phyloP scores from a whole-genome alignment of 768 basidiomycete species.

The Lentinula aciculospora region DNA sequence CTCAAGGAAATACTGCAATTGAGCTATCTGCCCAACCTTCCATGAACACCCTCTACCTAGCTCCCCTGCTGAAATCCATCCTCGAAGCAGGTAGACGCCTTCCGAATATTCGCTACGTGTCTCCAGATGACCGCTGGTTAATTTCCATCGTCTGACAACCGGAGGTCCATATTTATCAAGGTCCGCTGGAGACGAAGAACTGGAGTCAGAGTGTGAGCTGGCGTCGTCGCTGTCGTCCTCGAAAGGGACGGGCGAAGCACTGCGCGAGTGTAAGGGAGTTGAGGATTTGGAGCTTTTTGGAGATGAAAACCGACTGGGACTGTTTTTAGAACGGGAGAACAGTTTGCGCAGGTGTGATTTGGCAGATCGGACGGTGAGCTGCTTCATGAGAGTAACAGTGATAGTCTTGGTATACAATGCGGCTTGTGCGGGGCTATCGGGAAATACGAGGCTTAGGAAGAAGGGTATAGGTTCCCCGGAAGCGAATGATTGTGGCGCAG shows the following conservation, averaged over 20 bases:
- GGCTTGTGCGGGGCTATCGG: background rate
- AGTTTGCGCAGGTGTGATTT: background rate
- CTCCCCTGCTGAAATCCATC: background rate
- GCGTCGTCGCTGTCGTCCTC: background rate
- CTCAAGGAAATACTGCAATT: background rate
- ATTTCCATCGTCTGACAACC: background rate
- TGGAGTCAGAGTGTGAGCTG: background rate
- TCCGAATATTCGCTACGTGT: conserved; percentile 6
- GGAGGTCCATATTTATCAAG: background rate
- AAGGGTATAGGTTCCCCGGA: conserved; percentile 7
- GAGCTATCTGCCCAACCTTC: background rate
- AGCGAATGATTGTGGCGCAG: conserved; percentile 6
- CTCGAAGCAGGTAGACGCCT: conserved; percentile 3
- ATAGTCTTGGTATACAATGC: conserved; percentile 3
- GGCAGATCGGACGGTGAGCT: background rate
- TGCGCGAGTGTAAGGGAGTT: background rate
- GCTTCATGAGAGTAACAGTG: background rate
- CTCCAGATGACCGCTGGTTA: background rate
- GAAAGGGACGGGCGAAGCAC: background rate
- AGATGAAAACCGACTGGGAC: background rate
- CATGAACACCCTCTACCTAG: conserved; percentile 5
- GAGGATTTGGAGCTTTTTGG: background rate
- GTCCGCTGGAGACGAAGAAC: background rate
- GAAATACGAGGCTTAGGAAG: conserved; percentile 5
- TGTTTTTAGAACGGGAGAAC: background rate